Evolutionary conservation across 768 basidiomycete genomes (phyloP), one percentile per base, ranked within the genome.

Genomic region (Kondoa subrosea): DNA sequence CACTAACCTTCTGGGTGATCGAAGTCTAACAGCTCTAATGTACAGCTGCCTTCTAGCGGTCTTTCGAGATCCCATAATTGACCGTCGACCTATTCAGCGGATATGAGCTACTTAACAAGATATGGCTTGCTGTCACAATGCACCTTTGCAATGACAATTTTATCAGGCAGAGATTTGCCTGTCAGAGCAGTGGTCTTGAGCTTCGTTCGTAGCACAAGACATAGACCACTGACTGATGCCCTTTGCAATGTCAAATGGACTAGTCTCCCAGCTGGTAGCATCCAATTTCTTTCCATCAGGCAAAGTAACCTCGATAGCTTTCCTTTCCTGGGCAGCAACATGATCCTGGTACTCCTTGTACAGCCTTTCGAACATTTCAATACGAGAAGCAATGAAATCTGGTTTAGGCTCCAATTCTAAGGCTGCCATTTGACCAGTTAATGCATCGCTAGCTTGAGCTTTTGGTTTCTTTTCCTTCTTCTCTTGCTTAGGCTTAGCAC

Each of bases 21-120:
- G 75, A 97, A 99, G 77, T 93, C 89, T 60, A 97, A 81, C 21
- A 99, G 75, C 71, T 90, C 85, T 29, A 99, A 81, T 71, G 83
- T 85, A 75, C 85, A 85, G 0, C 87, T 84, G 4, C 16, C 80
- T 78, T 97, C 93, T n/a, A 99, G 81, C 0, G 95, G 93, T 67
- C 95, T 82, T 71, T 92, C 89, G 27, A 99, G 81, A 78, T 99
- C 95, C 91, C 92, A 97, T 1, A 99, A 82, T 59, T 81, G 80
- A 62, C 84, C 87, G 71, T 93, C 82, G 62, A 93, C 90, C 89
- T 89, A 67, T 0, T 0, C 2, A 25, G 25, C 14, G 14, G 12
- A 26, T 4, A 60, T 60, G 14, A 60, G n/a, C 8, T 27, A 29
- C 33, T 2, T n/a, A 65, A 32, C 8, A 25, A 50, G 30, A n/a